Conservation (phyloP, 116 monocot genomes). For the Iris pallida region DNA sequence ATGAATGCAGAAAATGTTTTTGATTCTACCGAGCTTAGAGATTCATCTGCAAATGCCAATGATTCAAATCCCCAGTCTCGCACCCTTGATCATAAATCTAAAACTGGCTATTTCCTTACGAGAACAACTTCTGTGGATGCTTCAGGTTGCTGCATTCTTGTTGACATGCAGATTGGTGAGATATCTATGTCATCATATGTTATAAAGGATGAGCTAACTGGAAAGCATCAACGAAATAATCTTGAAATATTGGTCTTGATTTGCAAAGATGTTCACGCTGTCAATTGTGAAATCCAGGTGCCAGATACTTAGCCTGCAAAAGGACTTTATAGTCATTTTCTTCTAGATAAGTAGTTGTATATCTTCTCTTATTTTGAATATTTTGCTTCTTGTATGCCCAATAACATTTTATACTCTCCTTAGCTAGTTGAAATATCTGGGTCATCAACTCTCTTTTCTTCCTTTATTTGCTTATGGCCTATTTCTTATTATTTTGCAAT, state of each 20-base stretch:
- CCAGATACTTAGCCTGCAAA: not conserved
- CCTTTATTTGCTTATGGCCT: too few relatives aligned
- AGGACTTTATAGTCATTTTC: too few relatives aligned
- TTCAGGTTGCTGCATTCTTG: conserved; percentile 27
- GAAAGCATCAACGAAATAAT: conserved; percentile 20
- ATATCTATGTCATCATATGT: conserved; percentile 33
- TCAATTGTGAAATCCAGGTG: conserved; percentile 54
- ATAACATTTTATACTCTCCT: too few relatives aligned
- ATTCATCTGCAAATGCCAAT: conserved; percentile 5
- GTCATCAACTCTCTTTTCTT: too few relatives aligned
- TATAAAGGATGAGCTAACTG: conserved; percentile 21
- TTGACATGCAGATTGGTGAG: conserved; percentile 39
- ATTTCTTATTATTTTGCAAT: too few relatives aligned
- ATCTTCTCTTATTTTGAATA: too few relatives aligned
- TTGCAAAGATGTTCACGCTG: conserved; percentile 20
- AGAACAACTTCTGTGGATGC: conserved; percentile 1
- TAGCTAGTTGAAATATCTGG: too few relatives aligned
- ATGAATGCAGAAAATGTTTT: conserved; percentile 1
- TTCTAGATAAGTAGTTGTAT: too few relatives aligned
- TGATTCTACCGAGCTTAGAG: conserved; percentile 6
- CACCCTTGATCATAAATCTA: conserved; percentile 8
- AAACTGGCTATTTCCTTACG: conserved; percentile 8
- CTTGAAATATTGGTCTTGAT: conserved; percentile 23
- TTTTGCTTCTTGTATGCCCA: too few relatives aligned
- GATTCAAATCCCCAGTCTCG: conserved; percentile 1